Percentiles rank a stretch among this genome's conserved stretches.
phyloP scores from a whole-genome alignment of 805 yeast species.

The Suhomyces pyralidae region DNA sequence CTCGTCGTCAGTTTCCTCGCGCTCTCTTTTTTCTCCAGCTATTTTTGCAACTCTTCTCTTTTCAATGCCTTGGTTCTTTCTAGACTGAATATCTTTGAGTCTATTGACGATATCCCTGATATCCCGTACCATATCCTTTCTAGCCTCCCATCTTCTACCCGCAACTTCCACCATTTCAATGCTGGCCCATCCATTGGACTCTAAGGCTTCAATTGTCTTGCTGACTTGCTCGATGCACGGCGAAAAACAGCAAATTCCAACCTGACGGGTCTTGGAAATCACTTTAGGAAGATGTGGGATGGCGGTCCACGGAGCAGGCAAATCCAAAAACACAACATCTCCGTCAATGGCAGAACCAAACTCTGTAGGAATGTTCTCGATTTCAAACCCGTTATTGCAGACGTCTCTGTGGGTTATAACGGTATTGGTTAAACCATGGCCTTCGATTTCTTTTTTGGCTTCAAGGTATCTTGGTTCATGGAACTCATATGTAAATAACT shows the following conservation, averaged over 20 bases:
- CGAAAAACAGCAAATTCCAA: conserved; percentile 88
- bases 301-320: conserved; percentile 98
- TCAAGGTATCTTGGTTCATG: conserved; percentile 80
- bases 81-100: conserved; percentile 70
- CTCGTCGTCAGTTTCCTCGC: conserved; percentile 17
- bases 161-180: conserved; percentile 92
- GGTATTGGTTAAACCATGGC: conserved; percentile 67
- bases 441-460: conserved; percentile 72
- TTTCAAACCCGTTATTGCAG: conserved; percentile 77
- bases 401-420: conserved; percentile 87
- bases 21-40: conserved; percentile 19
- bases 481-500: conserved; percentile 82
- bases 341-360: conserved; percentile 46
- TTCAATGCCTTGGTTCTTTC: conserved; percentile 64
- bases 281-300: conserved; percentile 69
- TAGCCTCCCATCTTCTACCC: conserved; percentile 83
- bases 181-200: conserved; percentile 73
- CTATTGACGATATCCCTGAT: conserved; percentile 76
- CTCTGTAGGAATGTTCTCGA: conserved; percentile 32
- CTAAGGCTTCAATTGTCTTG: conserved; percentile 73
- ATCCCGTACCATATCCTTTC: conserved; percentile 81
- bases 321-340: conserved; percentile 78
- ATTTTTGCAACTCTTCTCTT: conserved; percentile 44
- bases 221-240: conserved; percentile 98
- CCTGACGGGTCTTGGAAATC: conserved; percentile 49